phyloP scores from a whole-genome alignment of 1,284 basidiomycete genomes.

The Chondrostereum purpureum region DNA sequence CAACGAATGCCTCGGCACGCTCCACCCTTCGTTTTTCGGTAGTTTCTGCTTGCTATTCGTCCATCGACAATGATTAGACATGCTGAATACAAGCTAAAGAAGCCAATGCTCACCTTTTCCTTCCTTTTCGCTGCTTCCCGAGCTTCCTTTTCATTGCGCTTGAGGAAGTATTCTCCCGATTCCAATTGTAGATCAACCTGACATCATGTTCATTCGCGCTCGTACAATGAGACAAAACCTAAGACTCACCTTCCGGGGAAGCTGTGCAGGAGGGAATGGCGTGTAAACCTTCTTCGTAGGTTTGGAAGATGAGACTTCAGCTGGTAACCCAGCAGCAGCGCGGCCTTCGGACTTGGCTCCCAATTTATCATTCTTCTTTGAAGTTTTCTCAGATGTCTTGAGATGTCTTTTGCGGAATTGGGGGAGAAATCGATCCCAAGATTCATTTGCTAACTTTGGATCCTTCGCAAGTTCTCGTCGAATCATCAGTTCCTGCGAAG shows the following conservation, averaged over 20 bases:
- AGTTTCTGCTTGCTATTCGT: constrained; percentile 65
- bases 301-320: constrained; percentile 34
- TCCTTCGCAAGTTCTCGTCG: constrained; percentile 97
- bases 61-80: constrained; percentile 5
- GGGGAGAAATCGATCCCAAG: constrained; percentile 97
- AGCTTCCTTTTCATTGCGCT: constrained; percentile 73
- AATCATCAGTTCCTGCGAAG: constrained; percentile 90
- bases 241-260: constrained; percentile 70
- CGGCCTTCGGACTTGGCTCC: constrained; percentile 53
- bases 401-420: constrained; percentile 93
- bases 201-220: constrained; percentile 1
- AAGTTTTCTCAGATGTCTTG: constrained; percentile 88
- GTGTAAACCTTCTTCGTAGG: constrained; percentile 94
- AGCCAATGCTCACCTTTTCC: constrained; percentile 49
- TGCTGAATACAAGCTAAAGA: background rate
- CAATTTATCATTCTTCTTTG: constrained; percentile 71
- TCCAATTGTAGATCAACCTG: constrained; percentile 92
- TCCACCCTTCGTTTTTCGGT: constrained; percentile 64
- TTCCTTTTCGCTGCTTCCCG: constrained; percentile 58
- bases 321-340: constrained; percentile 51
- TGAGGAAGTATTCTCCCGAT: constrained; percentile 97
- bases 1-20: constrained; percentile 79
- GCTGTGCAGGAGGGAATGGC: constrained; percentile 94
- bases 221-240: background rate
- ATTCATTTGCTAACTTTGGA: constrained; percentile 89